Percentiles rank a stretch among this genome's conserved stretches.
Conservation (phyloP, 148 eudicot genomes). For the Polygonum maritimum region DNA sequence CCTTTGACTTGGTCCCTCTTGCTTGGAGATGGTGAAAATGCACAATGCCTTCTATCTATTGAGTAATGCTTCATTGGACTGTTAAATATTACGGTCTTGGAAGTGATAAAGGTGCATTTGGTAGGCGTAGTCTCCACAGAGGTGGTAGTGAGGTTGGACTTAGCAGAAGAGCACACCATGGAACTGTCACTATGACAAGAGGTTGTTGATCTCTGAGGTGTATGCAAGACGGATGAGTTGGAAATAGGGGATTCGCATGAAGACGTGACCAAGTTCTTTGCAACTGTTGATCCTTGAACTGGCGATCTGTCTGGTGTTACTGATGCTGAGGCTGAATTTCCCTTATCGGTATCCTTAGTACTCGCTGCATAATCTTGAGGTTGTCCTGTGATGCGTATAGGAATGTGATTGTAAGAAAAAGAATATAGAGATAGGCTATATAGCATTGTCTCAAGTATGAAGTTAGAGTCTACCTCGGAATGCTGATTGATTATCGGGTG, state of each 20-base stretch:
- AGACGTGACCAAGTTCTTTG: constrained; percentile 52
- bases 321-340: constrained; percentile 23
- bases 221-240: constrained; percentile 50
- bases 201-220: constrained; percentile 51
- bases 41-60: constrained; percentile 51
- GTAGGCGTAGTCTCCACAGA: constrained; percentile 45
- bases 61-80: constrained; percentile 70
- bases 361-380: constrained; percentile 14
- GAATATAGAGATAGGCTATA: background rate
- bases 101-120: constrained; percentile 61
- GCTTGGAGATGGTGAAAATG: constrained; percentile 57
- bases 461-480: constrained; percentile 37
- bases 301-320: constrained; percentile 22
- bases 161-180: constrained; percentile 30
- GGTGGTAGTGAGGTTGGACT: constrained; percentile 27
- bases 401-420: background rate
- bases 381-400: background rate
- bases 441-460: too few relatives aligned
- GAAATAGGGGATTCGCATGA: constrained; percentile 34
- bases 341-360: constrained; percentile 14
- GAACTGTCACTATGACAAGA: constrained; percentile 60
- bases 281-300: constrained; percentile 51
- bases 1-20: constrained; percentile 74
- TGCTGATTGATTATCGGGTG: constrained; percentile 18
- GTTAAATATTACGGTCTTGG: constrained; percentile 54